These are phyloP conservation scores for Linum tenue DNA, from an alignment of 345 rosid species.

Conservation along the genomic window DNA sequence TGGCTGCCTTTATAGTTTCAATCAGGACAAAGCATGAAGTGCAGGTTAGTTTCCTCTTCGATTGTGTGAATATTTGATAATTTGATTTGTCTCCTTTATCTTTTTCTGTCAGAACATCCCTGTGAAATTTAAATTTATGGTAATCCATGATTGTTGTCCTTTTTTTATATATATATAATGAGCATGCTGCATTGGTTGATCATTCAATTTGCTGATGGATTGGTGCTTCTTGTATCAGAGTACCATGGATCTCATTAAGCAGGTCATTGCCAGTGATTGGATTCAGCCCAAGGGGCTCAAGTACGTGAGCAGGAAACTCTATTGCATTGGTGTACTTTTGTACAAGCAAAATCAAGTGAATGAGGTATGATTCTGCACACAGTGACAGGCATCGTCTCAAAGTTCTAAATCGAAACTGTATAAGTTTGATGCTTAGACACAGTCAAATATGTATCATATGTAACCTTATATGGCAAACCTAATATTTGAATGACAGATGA, in stretches of 20 bases:
- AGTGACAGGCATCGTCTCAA: background rate
- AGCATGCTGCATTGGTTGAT: constrained; percentile 10
- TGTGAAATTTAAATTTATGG: too few relatives aligned
- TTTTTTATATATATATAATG: background rate
- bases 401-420: background rate
- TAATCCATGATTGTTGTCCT: background rate
- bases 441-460: too few relatives aligned
- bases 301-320: constrained; percentile 43
- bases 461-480: background rate
- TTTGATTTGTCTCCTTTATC: background rate
- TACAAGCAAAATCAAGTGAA: constrained; percentile 51
- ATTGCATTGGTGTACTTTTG: constrained; percentile 54
- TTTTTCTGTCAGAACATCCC: background rate
- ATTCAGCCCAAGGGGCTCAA: constrained; percentile 58
- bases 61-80: constrained; percentile 9
- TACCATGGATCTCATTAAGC: constrained; percentile 34
- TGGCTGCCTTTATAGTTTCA: constrained; percentile 71
- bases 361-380: constrained; percentile 41
- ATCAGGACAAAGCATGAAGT: constrained; percentile 38
- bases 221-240: constrained; percentile 40
- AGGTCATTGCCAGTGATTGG: constrained; percentile 52
- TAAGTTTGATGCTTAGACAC: background rate
- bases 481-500: background rate
- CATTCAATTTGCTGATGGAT: constrained; percentile 15
- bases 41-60: constrained; percentile 36